A percentile compares a stretch with the other conserved stretches of the same genome.
Evolutionary conservation across 306 rosid genomes (phyloP).

Genomic region (Herpetospermum pedunculosum): DNA sequence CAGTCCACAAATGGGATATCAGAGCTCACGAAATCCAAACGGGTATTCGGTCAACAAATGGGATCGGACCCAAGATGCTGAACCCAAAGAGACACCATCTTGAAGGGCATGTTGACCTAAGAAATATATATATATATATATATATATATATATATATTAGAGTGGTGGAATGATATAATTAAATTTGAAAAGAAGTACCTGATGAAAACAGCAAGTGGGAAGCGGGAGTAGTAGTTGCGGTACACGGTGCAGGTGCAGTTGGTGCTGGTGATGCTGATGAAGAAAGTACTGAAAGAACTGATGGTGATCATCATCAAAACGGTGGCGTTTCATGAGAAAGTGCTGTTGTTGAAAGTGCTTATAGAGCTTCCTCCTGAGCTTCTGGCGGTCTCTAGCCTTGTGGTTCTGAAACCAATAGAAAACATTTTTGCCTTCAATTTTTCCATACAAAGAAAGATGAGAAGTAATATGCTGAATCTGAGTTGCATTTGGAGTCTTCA

Average conservation of each 20-base stretch:
- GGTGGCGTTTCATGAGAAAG: not conserved
- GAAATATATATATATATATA: too few relatives aligned
- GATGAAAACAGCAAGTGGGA: not conserved
- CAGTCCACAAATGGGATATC: too few relatives aligned
- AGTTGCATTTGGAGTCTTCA: slow-evolving; percentile 71
- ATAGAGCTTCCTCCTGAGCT: slow-evolving; percentile 61
- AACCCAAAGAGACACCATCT: too few relatives aligned
- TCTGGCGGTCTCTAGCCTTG: slow-evolving; percentile 90
- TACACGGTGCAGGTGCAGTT: too few relatives aligned
- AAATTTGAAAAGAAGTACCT: too few relatives aligned
- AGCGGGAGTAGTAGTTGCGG: not conserved
- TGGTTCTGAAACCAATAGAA: slow-evolving; percentile 98
- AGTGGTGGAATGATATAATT: too few relatives aligned
- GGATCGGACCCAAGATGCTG: too few relatives aligned
- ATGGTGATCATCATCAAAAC: not conserved
- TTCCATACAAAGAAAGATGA: slow-evolving; percentile 80
- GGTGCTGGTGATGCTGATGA: not conserved
- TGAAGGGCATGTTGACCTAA: too few relatives aligned
- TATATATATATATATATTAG: too few relatives aligned
- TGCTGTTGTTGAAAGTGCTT: slow-evolving; percentile 49
- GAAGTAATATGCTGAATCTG: slow-evolving; percentile 83
- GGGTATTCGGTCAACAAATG: too few relatives aligned
- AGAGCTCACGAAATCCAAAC: too few relatives aligned
- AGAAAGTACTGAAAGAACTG: not conserved
- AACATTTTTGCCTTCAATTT: slow-evolving; percentile 85